Conservation (phyloP, 1,139 yeast species). For the Geotrichum macrosporum region DNA sequence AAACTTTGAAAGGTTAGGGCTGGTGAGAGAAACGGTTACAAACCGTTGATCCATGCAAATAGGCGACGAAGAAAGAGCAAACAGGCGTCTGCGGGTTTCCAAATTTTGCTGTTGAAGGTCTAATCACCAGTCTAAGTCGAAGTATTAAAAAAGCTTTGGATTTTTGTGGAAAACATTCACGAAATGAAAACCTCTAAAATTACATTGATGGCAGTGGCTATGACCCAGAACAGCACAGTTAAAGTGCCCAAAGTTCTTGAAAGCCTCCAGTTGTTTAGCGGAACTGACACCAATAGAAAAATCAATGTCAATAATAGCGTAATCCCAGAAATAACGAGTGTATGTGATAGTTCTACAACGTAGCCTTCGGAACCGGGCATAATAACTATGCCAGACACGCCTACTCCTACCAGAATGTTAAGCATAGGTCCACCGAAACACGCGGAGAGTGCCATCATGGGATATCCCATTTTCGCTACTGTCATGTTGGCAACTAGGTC, state of each 20-base stretch:
- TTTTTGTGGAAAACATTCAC: no score
- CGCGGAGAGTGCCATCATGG: conserved; percentile 89
- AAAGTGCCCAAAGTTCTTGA: conserved; percentile 53
- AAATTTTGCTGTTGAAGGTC: no score
- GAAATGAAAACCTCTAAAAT: conserved; percentile 26
- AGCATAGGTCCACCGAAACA: conserved; percentile 90
- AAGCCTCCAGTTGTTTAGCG: conserved; percentile 62
- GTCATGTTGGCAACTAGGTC: conserved; percentile 83
- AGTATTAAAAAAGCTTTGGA: no score
- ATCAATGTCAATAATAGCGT: conserved; percentile 54
- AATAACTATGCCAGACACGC: conserved; percentile 59
- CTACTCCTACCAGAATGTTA: conserved; percentile 59
- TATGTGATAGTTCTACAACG: conserved; percentile 44
- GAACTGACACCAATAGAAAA: conserved; percentile 52
- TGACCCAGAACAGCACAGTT: conserved; percentile 54
- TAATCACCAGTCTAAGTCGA: no score
- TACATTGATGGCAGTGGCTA: conserved; percentile 38
- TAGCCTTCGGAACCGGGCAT: conserved; percentile 35
- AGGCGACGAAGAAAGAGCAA: no score
- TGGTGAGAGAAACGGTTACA: no score
- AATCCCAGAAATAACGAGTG: conserved; percentile 49
- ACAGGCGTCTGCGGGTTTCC: no score
- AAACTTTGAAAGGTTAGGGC: no score
- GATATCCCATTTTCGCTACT: conserved; percentile 79
- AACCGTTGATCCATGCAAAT: no score